Evolutionary conservation across 2,329 filamentous ascomycete species (phyloP).

Genomic region (Myriosclerotinia scirpicola): DNA sequence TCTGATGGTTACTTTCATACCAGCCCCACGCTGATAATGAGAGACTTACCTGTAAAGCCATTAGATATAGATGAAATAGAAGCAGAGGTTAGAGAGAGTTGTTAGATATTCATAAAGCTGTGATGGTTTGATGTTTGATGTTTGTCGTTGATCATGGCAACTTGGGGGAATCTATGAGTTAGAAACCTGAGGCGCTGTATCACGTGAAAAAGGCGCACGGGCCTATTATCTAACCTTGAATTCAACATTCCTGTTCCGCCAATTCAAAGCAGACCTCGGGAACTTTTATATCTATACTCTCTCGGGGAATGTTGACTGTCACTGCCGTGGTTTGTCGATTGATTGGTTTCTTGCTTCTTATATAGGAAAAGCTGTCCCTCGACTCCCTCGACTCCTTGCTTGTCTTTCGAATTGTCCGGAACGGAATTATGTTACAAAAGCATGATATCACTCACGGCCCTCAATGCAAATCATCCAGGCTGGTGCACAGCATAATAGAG

Average conservation of each 20-base stretch:
- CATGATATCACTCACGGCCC: too few relatives aligned
- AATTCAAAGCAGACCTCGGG: not conserved
- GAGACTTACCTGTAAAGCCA: conserved; percentile 14
- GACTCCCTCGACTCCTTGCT: too few relatives aligned
- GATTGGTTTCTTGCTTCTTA: too few relatives aligned
- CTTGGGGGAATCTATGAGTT: not conserved
- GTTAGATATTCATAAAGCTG: conserved; percentile 24
- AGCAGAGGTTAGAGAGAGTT: conserved; percentile 20
- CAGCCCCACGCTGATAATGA: conserved; percentile 17
- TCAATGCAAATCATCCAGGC: too few relatives aligned
- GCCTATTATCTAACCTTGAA: not conserved
- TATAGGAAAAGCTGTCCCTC: too few relatives aligned
- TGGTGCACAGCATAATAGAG: too few relatives aligned
- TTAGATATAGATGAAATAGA: not conserved
- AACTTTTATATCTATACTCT: not conserved
- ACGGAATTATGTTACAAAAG: too few relatives aligned
- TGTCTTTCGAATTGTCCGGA: too few relatives aligned
- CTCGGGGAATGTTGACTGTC: too few relatives aligned
- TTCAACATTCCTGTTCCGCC: too few relatives aligned
- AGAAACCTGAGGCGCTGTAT: conserved; percentile 7
- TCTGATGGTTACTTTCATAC: conserved; percentile 21
- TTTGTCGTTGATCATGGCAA: conserved; percentile 22
- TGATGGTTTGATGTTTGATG: conserved; percentile 15
- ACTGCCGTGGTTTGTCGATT: too few relatives aligned
- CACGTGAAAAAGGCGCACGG: not conserved